These are phyloP conservation scores for Penicillium corylophilum DNA, from an alignment of 2,329 filamentous ascomycete genomes.

Conservation along the genomic window DNA sequence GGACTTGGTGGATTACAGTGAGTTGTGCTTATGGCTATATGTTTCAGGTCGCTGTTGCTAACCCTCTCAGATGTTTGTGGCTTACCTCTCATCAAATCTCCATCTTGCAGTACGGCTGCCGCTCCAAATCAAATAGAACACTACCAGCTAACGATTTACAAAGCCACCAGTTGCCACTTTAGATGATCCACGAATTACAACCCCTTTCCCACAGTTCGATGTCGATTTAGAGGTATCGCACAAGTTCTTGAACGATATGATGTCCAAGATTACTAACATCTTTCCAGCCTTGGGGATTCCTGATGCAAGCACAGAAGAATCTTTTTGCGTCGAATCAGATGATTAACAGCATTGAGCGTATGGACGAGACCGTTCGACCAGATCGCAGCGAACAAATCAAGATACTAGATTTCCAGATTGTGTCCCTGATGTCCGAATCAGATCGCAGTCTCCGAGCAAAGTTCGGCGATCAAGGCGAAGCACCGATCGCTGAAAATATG, in stretches of 20 bases:
- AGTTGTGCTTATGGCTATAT: neutral
- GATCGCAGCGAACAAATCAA: conserved; percentile 11
- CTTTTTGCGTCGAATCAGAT: conserved; percentile 15
- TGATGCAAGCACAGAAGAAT: conserved; percentile 21
- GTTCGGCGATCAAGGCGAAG: conserved; percentile 17
- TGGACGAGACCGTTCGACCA: neutral
- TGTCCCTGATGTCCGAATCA: conserved; percentile 10
- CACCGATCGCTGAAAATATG: conserved; percentile 14
- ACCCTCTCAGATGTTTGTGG: conserved; percentile 17
- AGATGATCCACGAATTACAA: conserved; percentile 25
- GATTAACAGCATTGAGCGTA: conserved; percentile 15
- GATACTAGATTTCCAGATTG: conserved; percentile 12
- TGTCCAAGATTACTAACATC: neutral
- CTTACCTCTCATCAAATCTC: conserved; percentile 20
- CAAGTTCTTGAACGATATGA: neutral
- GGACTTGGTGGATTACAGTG: conserved; percentile 30
- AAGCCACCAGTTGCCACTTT: conserved; percentile 22
- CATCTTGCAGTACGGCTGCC: conserved; percentile 15
- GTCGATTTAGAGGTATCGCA: conserved; percentile 17
- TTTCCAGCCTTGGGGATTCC: conserved; percentile 22
- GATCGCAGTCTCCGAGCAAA: conserved; percentile 15
- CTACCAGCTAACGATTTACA: neutral
- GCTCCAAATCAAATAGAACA: neutral
- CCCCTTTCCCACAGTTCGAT: conserved; percentile 22
- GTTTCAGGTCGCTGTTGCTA: neutral